Conservation (phyloP, 768 basidiomycete genomes). For the Rhizopogon roseolus region DNA sequence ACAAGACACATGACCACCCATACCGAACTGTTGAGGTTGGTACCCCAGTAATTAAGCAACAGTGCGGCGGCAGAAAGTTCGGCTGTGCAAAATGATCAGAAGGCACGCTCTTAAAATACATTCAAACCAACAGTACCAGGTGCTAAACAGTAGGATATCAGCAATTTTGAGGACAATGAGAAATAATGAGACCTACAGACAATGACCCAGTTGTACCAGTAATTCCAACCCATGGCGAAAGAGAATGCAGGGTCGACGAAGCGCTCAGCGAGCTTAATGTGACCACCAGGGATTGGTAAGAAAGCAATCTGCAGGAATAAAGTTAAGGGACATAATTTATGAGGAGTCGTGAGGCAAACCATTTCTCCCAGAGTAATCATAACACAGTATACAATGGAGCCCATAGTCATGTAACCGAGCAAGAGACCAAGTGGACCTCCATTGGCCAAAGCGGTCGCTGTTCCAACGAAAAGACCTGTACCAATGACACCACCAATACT, state of each 20-base stretch:
- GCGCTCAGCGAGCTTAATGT: constrained; percentile 77
- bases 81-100: constrained; percentile 13
- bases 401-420: constrained; percentile 64
- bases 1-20: constrained; percentile 79
- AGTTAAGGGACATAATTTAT: constrained; percentile 33
- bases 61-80: constrained; percentile 50
- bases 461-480: constrained; percentile 68
- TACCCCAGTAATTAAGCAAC: constrained; percentile 71
- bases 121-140: not conserved
- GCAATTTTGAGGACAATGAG: constrained; percentile 14
- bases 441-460: constrained; percentile 40
- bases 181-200: constrained; percentile 9
- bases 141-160: constrained; percentile 9
- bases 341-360: constrained; percentile 59
- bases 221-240: constrained; percentile 50
- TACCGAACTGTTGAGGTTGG: constrained; percentile 53
- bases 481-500: constrained; percentile 59
- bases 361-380: constrained; percentile 69
- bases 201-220: constrained; percentile 38
- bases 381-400: constrained; percentile 63
- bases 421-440: constrained; percentile 75
- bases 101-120: not conserved
- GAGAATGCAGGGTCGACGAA: constrained; percentile 77
- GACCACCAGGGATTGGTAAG: constrained; percentile 75
- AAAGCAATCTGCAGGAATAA: constrained; percentile 60